Evolutionary conservation across 345 rosid species (phyloP).

Genomic region (Erucastrum elatum): DNA sequence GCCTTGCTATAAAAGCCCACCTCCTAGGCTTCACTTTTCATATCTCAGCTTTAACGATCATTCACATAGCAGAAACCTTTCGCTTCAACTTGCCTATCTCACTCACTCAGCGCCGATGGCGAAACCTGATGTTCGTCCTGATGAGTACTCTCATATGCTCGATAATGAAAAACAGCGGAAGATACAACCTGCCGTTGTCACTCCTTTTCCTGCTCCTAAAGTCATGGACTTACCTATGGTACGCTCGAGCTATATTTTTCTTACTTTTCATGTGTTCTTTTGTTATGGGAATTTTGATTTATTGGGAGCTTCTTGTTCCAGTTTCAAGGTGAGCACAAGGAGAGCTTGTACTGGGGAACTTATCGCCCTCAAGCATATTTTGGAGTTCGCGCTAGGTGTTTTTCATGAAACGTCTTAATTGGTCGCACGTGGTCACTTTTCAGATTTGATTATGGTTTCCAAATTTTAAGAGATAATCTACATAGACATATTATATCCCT

Average conservation of each 20-base stretch:
- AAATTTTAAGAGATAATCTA: no score
- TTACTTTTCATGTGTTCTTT: not conserved
- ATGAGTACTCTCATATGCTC: not conserved
- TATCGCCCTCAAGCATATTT: constrained; percentile 89
- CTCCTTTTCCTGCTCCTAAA: constrained; percentile 80
- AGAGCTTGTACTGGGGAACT: constrained; percentile 95
- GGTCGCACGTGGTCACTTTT: no score
- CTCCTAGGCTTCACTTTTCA: not conserved
- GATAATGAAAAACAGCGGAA: constrained; percentile 26
- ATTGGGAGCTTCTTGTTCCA: constrained; percentile 17
- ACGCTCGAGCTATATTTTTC: not conserved
- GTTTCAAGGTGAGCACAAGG: constrained; percentile 76
- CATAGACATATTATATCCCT: no score
- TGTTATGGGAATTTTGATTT: no score
- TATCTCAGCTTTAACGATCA: not conserved
- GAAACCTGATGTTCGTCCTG: not conserved
- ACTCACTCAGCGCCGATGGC: not conserved
- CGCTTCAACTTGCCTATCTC: not conserved
- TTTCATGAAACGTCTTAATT: not conserved
- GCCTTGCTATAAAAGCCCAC: not conserved
- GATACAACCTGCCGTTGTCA: constrained; percentile 4
- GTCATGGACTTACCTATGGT: constrained; percentile 73
- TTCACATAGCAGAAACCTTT: not conserved
- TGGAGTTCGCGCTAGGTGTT: constrained; percentile 87
- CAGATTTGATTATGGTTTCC: no score